Percentiles rank a stretch among this genome's conserved stretches.
phyloP scores from a whole-genome alignment of 2,329 filamentous ascomycete genomes.

The Venturia asperata region DNA sequence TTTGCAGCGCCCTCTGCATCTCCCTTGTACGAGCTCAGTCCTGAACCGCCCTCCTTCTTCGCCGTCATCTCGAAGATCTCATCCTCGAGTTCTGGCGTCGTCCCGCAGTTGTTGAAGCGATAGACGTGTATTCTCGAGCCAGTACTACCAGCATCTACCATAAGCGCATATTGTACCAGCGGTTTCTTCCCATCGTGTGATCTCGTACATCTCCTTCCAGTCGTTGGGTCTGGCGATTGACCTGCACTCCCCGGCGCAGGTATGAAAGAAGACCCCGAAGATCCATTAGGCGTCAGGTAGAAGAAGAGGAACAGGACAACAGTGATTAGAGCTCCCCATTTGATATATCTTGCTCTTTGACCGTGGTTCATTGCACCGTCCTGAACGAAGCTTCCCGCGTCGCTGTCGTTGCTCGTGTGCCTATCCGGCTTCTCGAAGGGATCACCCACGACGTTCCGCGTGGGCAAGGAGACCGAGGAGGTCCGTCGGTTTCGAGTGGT shows the following conservation, averaged over 20 bases:
- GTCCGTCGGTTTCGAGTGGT: conserved; percentile 36
- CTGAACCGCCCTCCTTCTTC: conserved; percentile 70
- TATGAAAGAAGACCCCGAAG: conserved; percentile 5
- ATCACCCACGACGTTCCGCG: conserved; percentile 33
- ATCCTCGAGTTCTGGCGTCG: conserved; percentile 87
- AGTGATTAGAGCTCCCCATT: conserved; percentile 53
- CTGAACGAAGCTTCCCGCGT: conserved; percentile 10
- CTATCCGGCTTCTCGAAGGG: conserved; percentile 42
- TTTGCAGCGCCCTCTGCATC: conserved; percentile 83
- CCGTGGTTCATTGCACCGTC: conserved; percentile 52
- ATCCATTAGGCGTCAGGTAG: conserved; percentile 43
- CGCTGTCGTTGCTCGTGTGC: conserved; percentile 29
- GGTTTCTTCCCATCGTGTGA: conserved; percentile 84
- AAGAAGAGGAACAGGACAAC: conserved; percentile 53
- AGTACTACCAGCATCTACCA: conserved; percentile 97
- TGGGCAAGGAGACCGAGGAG: conserved; percentile 46
- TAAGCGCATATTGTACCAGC: conserved; percentile 92
- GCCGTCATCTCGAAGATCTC: conserved; percentile 93
- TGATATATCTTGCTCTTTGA: conserved; percentile 53
- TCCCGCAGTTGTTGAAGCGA: conserved; percentile 97
- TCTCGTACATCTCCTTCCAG: conserved; percentile 68
- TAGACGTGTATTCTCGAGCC: conserved; percentile 98
- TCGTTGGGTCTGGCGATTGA: conserved; percentile 48
- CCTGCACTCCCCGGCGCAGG: conserved; percentile 31
- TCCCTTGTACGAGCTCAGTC: conserved; percentile 76